Base-by-base conservation (phyloP, 495 filamentous ascomycete species). In the Penicillium atrosanguineum region DNA sequence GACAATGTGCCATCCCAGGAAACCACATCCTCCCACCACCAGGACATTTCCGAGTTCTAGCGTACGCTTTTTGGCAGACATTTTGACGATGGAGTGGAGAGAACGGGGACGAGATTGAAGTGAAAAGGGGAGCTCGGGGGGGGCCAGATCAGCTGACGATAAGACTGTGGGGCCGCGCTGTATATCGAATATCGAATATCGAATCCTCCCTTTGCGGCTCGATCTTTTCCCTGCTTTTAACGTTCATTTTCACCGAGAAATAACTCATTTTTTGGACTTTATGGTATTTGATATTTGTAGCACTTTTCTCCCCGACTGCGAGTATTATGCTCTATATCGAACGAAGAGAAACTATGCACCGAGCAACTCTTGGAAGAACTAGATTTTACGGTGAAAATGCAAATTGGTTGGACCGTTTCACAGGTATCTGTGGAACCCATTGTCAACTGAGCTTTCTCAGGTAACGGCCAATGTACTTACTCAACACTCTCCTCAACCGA, bases 1-100 rank as follows among this genome's bases (percentile, higher is more conserved):
- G 59, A 83, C 79, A 58, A 84, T 80, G 68, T 83, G 79, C 68
- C 78, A 80, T 41, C 81, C 81, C 25, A 84, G 64, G 55, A 83
- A 84, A 25, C 81, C 81, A 53, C 79, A 82, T 55, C 81, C 81
- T 48, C 81, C 81, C 41, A 83, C 68, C 25, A 84, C 77, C 39
- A 81, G 70, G 55, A 84, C 81, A 43, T 68, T 74, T 41, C 75
- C 75, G 21, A 79, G 41, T 52, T 72, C 63, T 42, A 76, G 57
- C 2, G 65, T 69, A 57, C 70, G 67, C 34, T 49, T 46, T 46
- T 74, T 66, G 21, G 57, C 56, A 41, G 74, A 56, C 73, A 76
- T 77, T 47, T 14, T 65, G 43, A 39, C 11, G 20, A 50, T 45
- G 36, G 48, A 49, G 16, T 43, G 16, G 42, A 46, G 42, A 46